A percentile compares a stretch with the other conserved stretches of the same genome.
Conservation (phyloP, 768 basidiomycete genomes). For the Boletus reticulatus region DNA sequence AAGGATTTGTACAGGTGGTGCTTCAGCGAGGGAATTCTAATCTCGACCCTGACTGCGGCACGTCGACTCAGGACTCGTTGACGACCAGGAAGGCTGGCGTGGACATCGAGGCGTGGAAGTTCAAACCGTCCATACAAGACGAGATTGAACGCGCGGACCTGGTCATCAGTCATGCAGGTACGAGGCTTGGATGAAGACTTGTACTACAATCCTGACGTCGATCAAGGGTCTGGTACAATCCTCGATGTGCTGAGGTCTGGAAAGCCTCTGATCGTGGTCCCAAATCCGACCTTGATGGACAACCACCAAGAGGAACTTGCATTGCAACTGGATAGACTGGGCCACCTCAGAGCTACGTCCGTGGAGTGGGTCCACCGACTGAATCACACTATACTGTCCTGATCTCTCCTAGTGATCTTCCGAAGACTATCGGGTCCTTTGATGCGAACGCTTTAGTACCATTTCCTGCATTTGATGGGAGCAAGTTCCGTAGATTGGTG, state of each 20-base stretch:
- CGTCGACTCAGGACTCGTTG: constrained; percentile 13
- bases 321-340: constrained; percentile 52
- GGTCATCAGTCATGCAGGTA: constrained; percentile 94
- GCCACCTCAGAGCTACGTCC: constrained; percentile 56
- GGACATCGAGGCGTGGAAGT: constrained; percentile 64
- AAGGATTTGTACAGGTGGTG: constrained; percentile 59
- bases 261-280: constrained; percentile 82
- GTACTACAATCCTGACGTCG: neutral
- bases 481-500: constrained; percentile 61
- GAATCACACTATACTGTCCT: neutral
- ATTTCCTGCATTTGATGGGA: constrained; percentile 70
- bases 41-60: constrained; percentile 32
- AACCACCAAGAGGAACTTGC: constrained; percentile 95
- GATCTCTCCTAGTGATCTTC: constrained; percentile 45
- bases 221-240: constrained; percentile 88
- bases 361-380: constrained; percentile 47
- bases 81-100: constrained; percentile 39
- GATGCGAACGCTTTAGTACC: constrained; percentile 44
- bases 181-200: constrained; percentile 15
- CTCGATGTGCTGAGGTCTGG: constrained; percentile 76
- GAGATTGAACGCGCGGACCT: constrained; percentile 68
- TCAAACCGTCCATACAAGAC: constrained; percentile 67
- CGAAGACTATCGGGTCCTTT: constrained; percentile 51
- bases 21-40: constrained; percentile 79
- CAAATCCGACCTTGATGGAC: constrained; percentile 85